Evolutionary conservation across 2,329 filamentous ascomycete species (phyloP).

Genomic region (Orbilia brochopaga): DNA sequence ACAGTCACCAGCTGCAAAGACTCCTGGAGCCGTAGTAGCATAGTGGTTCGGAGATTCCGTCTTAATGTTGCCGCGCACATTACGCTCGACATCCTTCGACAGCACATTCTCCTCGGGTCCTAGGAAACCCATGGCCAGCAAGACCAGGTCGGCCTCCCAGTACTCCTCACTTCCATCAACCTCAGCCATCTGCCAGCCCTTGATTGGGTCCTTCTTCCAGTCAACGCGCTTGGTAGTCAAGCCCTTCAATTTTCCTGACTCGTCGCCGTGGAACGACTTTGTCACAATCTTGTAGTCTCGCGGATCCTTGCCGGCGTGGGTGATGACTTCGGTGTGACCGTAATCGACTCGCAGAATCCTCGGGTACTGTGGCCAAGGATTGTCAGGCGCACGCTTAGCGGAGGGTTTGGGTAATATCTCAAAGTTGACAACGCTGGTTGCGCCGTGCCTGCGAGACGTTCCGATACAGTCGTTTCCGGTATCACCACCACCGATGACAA

Average conservation of each 20-base stretch:
- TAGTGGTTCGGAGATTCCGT: slow-evolving; percentile 80
- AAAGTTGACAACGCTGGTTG: slow-evolving; percentile 95
- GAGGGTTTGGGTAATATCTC: slow-evolving; percentile 93
- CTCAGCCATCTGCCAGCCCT: slow-evolving; percentile 99
- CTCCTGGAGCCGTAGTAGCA: slow-evolving; percentile 81
- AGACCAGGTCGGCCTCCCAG: slow-evolving; percentile 93
- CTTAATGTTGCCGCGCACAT: slow-evolving; percentile 94
- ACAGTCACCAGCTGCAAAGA: slow-evolving; percentile 95
- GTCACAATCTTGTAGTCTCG: slow-evolving; percentile 99
- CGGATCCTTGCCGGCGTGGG: slow-evolving; percentile 93
- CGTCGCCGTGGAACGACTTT: slow-evolving; percentile 92
- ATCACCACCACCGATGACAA: slow-evolving; percentile 96
- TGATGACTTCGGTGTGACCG: slow-evolving; percentile 92
- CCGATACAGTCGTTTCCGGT: slow-evolving; percentile 98
- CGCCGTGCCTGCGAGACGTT: slow-evolving; percentile 91
- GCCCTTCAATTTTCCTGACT: slow-evolving; percentile 84
- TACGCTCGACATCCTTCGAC: slow-evolving; percentile 86
- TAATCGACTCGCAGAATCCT: slow-evolving; percentile 99
- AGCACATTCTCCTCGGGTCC: slow-evolving; percentile 89
- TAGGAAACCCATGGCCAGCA: slow-evolving; percentile 96
- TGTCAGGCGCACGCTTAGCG: slow-evolving; percentile 85
- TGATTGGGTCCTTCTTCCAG: slow-evolving; percentile 87
- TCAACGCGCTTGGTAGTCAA: slow-evolving; percentile 96
- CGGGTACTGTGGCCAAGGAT: slow-evolving; percentile 98
- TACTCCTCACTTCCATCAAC: slow-evolving; percentile 90